Conservation (phyloP, 768 basidiomycete species). For the Kwoniella europaea region DNA sequence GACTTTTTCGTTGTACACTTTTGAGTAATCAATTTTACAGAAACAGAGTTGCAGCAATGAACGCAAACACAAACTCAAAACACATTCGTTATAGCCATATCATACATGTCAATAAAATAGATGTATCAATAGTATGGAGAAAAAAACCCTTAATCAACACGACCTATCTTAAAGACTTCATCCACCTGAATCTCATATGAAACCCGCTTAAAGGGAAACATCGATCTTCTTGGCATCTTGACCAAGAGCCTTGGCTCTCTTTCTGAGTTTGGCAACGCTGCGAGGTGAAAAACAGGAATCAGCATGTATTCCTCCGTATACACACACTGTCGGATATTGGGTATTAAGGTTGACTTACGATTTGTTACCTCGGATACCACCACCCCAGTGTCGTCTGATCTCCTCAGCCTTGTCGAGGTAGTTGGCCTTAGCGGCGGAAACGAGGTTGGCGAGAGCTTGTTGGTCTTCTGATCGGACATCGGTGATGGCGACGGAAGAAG, state of each 20-base stretch:
- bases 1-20: no score
- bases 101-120: constrained; percentile 40
- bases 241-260: constrained; percentile 90
- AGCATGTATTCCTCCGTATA: neutral
- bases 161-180: constrained; percentile 1
- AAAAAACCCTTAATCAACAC: constrained; percentile 4
- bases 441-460: constrained; percentile 87
- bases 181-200: neutral
- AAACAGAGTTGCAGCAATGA: no score
- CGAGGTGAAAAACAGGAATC: neutral
- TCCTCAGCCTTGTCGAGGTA: constrained; percentile 96
- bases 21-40: no score
- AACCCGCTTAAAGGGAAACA: constrained; percentile 53
- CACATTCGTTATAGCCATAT: constrained; percentile 22
- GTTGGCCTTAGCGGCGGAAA: constrained; percentile 94
- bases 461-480: constrained; percentile 95
- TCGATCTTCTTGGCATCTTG: constrained; percentile 59
- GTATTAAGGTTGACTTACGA: constrained; percentile 37
- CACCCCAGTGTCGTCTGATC: constrained; percentile 89
- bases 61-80: neutral
- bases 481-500: constrained; percentile 85
- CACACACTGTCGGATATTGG: no score
- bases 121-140: neutral
- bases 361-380: constrained; percentile 93
- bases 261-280: constrained; percentile 87